phyloP scores from a whole-genome alignment of 2,329 filamentous ascomycete species.

The Ophiognomonia clavigignenti-juglandacearum region DNA sequence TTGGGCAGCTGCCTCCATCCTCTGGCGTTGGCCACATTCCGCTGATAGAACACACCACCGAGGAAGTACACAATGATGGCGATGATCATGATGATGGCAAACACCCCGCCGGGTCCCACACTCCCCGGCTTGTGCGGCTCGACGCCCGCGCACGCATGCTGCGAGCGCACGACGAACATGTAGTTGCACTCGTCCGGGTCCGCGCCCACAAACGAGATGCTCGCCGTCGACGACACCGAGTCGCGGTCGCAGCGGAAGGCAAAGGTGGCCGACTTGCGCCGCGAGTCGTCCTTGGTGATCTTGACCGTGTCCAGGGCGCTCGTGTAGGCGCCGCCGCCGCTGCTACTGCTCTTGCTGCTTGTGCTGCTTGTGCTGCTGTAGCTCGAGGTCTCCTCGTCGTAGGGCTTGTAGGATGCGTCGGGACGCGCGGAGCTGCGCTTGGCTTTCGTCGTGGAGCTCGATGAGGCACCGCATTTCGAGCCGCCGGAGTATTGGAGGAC shows the following conservation, averaged over 20 bases:
- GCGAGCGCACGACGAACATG: slow-evolving; percentile 87
- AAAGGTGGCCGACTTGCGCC: slow-evolving; percentile 77
- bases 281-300: slow-evolving; percentile 28
- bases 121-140: slow-evolving; percentile 69
- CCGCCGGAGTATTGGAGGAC: slow-evolving; percentile 73
- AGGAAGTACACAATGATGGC: slow-evolving; percentile 84
- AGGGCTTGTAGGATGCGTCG: slow-evolving; percentile 19
- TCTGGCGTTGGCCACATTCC: slow-evolving; percentile 87
- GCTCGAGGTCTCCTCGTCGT: slow-evolving; percentile 27
- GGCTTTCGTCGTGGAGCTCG: slow-evolving; percentile 20
- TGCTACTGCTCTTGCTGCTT: not conserved
- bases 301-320: slow-evolving; percentile 18
- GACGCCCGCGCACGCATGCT: slow-evolving; percentile 68
- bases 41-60: slow-evolving; percentile 92
- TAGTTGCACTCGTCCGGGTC: slow-evolving; percentile 91
- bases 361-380: slow-evolving; percentile 15
- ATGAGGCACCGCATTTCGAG: slow-evolving; percentile 62
- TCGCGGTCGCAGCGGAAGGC: slow-evolving; percentile 92
- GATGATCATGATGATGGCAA: slow-evolving; percentile 75
- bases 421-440: slow-evolving; percentile 27
- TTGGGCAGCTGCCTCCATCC: slow-evolving; percentile 96
- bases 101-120: slow-evolving; percentile 69
- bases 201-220: slow-evolving; percentile 75
- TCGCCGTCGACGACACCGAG: slow-evolving; percentile 60
- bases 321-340: slow-evolving; percentile 7